Conservation (phyloP, 2,329 filamentous ascomycete genomes). For the Verruconis gallopava region DNA sequence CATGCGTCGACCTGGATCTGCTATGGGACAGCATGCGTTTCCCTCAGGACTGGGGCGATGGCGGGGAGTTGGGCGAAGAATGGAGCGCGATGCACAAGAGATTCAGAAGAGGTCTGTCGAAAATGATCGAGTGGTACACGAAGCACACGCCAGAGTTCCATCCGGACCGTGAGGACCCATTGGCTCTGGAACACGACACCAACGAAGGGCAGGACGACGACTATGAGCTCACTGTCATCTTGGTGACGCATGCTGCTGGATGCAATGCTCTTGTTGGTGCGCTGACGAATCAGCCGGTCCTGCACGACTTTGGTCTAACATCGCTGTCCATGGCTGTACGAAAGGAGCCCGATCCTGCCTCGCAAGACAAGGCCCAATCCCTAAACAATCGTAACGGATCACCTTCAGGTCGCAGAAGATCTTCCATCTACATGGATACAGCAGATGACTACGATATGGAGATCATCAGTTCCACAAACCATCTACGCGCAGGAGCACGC, state of each 20-base stretch:
- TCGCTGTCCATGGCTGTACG: slow-evolving; percentile 80
- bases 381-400: slow-evolving; percentile 6
- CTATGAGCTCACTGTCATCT: slow-evolving; percentile 64
- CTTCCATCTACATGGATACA: slow-evolving; percentile 30
- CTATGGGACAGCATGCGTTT: slow-evolving; percentile 87
- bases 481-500: slow-evolving; percentile 44
- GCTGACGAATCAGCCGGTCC: slow-evolving; percentile 77
- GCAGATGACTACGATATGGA: slow-evolving; percentile 59
- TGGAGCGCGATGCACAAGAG: slow-evolving; percentile 93
- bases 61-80: slow-evolving; percentile 80
- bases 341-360: slow-evolving; percentile 26
- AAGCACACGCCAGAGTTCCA: slow-evolving; percentile 31
- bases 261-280: slow-evolving; percentile 92
- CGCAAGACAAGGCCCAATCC: neutral
- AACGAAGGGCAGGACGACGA: slow-evolving; percentile 44
- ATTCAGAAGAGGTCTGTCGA: slow-evolving; percentile 66
- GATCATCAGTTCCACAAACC: slow-evolving; percentile 61
- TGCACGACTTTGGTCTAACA: slow-evolving; percentile 80
- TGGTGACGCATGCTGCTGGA: slow-evolving; percentile 90
- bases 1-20: slow-evolving; percentile 77
- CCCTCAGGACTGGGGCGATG: slow-evolving; percentile 71
- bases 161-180: slow-evolving; percentile 20
- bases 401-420: slow-evolving; percentile 18
- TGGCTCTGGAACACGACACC: slow-evolving; percentile 18
- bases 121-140: slow-evolving; percentile 73